phyloP scores from a whole-genome alignment of 805 yeast species.

The Pichia kluyveri region DNA sequence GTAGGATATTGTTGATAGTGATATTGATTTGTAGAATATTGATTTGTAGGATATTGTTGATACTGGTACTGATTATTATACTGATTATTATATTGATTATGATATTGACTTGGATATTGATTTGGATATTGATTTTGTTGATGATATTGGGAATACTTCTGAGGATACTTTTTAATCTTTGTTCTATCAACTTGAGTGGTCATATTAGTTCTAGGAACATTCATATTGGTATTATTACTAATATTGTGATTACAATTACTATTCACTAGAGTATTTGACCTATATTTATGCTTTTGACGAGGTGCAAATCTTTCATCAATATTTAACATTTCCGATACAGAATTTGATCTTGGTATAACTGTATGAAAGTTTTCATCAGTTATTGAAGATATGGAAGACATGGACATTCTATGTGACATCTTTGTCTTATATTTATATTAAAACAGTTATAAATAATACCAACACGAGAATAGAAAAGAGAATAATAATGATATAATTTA shows the following conservation, averaged over 20 bases:
- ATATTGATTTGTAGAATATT: neutral
- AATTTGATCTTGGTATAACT: conserved; percentile 7
- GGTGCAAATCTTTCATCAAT: conserved; percentile 33
- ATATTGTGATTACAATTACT: too few species aligned
- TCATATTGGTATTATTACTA: neutral
- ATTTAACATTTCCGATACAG: conserved; percentile 11
- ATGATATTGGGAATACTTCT: too few species aligned
- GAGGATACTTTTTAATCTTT: too few species aligned
- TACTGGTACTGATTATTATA: neutral
- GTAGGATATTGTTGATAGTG: too few species aligned
- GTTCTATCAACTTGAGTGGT: too few species aligned
- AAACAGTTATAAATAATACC: too few species aligned
- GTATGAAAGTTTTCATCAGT: neutral
- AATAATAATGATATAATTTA: too few species aligned
- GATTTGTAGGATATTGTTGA: too few species aligned
- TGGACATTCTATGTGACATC: neutral
- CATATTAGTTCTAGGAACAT: neutral
- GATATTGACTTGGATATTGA: neutral
- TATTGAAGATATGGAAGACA: neutral
- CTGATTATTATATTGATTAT: neutral
- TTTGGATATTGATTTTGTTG: neutral
- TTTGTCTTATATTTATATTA: too few species aligned
- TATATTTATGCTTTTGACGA: conserved; percentile 20
- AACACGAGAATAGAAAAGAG: too few species aligned
- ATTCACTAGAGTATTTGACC: neutral